phyloP scores from a whole-genome alignment of 768 basidiomycete genomes.

The Rhodotorula graminis region DNA sequence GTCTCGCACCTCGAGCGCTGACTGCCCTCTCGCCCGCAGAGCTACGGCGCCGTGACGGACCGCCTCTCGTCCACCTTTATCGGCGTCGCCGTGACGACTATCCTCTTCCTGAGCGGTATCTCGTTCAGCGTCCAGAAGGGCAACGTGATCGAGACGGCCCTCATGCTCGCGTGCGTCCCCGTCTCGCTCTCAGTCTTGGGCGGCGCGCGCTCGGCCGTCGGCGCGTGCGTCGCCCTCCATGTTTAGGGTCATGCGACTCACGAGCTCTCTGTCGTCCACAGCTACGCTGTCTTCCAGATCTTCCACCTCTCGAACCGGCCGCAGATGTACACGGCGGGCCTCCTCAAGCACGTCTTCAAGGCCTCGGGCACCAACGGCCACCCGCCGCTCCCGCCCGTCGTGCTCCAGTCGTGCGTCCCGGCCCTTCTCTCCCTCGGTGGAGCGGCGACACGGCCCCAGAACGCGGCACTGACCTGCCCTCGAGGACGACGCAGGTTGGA shows the following conservation, averaged over 20 bases:
- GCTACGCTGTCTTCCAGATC: constrained; percentile 43
- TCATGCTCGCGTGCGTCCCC: constrained; percentile 38
- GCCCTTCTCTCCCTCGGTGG: not conserved
- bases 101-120: constrained; percentile 43
- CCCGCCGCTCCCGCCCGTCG: constrained; percentile 37
- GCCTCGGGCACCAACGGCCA: constrained; percentile 32
- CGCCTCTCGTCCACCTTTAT: constrained; percentile 41
- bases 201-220: too few relatives aligned
- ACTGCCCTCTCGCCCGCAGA: constrained; percentile 26
- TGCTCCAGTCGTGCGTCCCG: constrained; percentile 30
- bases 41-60: constrained; percentile 39
- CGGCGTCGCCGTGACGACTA: constrained; percentile 41
- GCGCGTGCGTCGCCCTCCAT: too few relatives aligned
- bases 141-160: constrained; percentile 42
- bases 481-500: constrained; percentile 3
- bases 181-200: not conserved
- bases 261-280: too few relatives aligned
- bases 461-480: too few relatives aligned
- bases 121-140: constrained; percentile 39
- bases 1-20: not conserved
- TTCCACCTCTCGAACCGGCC: constrained; percentile 39
- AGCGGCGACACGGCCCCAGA: too few relatives aligned
- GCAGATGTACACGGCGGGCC: constrained; percentile 37
- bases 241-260: too few relatives aligned
- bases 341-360: constrained; percentile 34